A percentile compares a stretch with the other conserved stretches of the same genome.
Conservation (phyloP, 345 rosid genomes). For the Lepidium sativum region DNA sequence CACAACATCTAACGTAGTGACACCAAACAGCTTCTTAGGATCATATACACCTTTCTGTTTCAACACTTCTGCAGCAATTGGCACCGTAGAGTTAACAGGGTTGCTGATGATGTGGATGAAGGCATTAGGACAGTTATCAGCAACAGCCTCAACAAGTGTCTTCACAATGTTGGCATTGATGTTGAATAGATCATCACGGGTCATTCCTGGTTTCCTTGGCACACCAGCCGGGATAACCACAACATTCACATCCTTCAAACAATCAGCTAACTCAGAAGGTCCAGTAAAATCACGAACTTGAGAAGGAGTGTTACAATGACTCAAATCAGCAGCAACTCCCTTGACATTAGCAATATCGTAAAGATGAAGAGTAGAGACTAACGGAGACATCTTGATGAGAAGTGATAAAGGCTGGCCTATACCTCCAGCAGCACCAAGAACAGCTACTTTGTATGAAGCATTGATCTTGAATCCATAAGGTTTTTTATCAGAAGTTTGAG, state of each 20-base stretch:
- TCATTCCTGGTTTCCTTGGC: constrained; percentile 94
- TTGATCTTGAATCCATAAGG: constrained; percentile 42
- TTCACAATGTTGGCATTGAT: constrained; percentile 87
- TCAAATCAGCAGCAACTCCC: constrained; percentile 91
- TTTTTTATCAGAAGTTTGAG: constrained; percentile 28
- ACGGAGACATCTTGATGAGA: constrained; percentile 87
- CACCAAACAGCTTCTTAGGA: constrained; percentile 92
- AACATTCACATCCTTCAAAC: constrained; percentile 67
- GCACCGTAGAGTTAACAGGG: constrained; percentile 89
- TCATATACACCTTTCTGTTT: constrained; percentile 86
- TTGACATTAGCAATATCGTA: constrained; percentile 88
- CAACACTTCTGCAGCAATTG: constrained; percentile 85
- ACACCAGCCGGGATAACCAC: constrained; percentile 95
- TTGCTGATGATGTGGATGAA: constrained; percentile 90
- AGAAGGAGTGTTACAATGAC: constrained; percentile 94
- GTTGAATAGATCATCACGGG: constrained; percentile 90
- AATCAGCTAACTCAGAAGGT: constrained; percentile 54
- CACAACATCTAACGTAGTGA: constrained; percentile 84
- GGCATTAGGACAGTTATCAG: constrained; percentile 84
- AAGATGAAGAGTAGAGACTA: constrained; percentile 69
- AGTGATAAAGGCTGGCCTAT: constrained; percentile 88
- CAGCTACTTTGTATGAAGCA: constrained; percentile 81
- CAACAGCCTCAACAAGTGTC: constrained; percentile 71
- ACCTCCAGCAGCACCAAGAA: constrained; percentile 94
- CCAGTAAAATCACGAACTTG: constrained; percentile 85